These are phyloP conservation scores for Pulveroboletus sp. DNA, from an alignment of 768 basidiomycete genomes.

Conservation along the genomic window DNA sequence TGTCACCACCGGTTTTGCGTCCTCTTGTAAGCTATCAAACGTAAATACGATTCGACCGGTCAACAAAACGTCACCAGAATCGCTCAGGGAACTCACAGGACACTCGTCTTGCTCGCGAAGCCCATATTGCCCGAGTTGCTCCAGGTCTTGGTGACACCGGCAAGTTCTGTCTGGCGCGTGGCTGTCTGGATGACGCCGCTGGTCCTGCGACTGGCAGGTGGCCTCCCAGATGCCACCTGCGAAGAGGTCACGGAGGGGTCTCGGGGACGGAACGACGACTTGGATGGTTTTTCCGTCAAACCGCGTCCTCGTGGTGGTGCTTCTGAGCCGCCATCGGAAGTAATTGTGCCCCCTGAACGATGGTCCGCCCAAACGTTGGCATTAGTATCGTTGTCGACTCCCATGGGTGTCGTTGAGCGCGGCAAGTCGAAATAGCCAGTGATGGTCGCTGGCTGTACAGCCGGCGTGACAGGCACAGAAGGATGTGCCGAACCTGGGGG, in stretches of 20 bases:
- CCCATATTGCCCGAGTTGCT: conserved; percentile 25
- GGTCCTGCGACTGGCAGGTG: conserved; percentile 24
- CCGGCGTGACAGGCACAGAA: conserved; percentile 24
- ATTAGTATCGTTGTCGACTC: conserved; percentile 19
- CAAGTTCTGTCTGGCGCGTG: conserved; percentile 30
- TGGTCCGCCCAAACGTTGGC: conserved; percentile 31
- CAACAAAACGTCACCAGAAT: background rate
- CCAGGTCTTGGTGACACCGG: conserved; percentile 33
- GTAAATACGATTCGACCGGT: background rate
- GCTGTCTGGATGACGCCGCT: conserved; percentile 20
- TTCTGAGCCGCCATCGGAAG: conserved; percentile 23
- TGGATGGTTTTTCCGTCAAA: conserved; percentile 20
- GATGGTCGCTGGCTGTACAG: conserved; percentile 1
- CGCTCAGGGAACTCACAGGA: conserved; percentile 15
- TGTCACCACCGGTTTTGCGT: conserved; percentile 15
- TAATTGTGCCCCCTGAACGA: background rate
- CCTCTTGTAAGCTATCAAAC: conserved; percentile 21
- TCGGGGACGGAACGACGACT: conserved; percentile 22
- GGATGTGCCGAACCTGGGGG: conserved; percentile 18
- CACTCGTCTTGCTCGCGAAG: conserved; percentile 15
- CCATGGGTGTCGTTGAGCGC: conserved; percentile 24
- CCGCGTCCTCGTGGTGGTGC: conserved; percentile 17
- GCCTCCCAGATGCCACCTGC: conserved; percentile 20
- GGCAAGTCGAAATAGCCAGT: conserved; percentile 25
- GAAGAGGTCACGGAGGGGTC: conserved; percentile 27